Evolutionary conservation across 139 green algal species (phyloP).

Genomic region (Mesotaenium endlicherianum): DNA sequence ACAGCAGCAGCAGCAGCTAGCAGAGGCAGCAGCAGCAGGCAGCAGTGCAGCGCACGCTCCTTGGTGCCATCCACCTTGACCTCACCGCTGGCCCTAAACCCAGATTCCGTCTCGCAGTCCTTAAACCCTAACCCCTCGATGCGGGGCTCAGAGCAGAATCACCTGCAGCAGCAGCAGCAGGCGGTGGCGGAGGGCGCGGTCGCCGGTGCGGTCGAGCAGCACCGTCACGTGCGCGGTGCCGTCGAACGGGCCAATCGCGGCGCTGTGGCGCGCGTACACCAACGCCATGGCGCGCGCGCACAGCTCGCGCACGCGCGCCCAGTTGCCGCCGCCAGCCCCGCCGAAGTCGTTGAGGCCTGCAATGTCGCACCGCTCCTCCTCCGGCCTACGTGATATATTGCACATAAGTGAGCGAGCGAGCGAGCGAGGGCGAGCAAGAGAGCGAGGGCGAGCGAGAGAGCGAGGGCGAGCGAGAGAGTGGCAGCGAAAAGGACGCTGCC

Average conservation of each 20-base stretch:
- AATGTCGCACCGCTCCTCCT: slow-evolving; percentile 27
- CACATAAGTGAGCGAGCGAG: no score
- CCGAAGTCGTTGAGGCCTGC: slow-evolving; percentile 10
- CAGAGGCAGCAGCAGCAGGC: slow-evolving; percentile 72
- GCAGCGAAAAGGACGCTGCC: no score
- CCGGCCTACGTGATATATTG: background rate
- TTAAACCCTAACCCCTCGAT: no score
- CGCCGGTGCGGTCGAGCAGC: slow-evolving; percentile 70
- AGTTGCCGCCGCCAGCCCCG: background rate
- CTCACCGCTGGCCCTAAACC: no score
- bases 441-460: no score
- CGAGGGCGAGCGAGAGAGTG: no score
- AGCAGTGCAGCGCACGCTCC: slow-evolving; percentile 61
- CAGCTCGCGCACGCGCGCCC: slow-evolving; percentile 61
- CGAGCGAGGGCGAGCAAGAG: no score
- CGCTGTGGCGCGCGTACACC: slow-evolving; percentile 69
- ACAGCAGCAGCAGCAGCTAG: background rate
- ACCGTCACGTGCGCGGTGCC: slow-evolving; percentile 69
- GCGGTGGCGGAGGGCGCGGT: slow-evolving; percentile 63
- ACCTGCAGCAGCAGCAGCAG: slow-evolving; percentile 76
- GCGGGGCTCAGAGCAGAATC: no score
- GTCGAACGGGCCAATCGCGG: slow-evolving; percentile 70
- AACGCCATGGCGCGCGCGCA: slow-evolving; percentile 82
- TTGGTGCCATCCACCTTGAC: slow-evolving; percentile 74
- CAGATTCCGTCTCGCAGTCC: no score